phyloP scores from a whole-genome alignment of 2,329 filamentous ascomycete genomes.

The Aspergillus tamarii region DNA sequence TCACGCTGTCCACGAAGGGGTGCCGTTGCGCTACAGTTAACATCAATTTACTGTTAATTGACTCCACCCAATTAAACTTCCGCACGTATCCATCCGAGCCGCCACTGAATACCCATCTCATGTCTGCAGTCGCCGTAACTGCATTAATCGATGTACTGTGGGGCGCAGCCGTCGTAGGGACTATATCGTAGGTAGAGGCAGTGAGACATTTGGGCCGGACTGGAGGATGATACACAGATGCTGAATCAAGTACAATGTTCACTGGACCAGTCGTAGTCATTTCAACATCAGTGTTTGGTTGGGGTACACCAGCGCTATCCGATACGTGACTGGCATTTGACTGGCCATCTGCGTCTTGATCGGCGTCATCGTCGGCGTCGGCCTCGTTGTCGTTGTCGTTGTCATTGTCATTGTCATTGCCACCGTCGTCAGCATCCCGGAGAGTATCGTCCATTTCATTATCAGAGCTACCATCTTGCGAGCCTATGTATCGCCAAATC shows the following conservation, averaged over 20 bases:
- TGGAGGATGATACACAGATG: conserved; percentile 58
- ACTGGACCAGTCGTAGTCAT: conserved; percentile 51
- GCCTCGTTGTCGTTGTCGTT: conserved; percentile 45
- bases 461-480: conserved; percentile 53
- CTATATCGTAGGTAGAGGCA: conserved; percentile 86
- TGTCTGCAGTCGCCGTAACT: conserved; percentile 86
- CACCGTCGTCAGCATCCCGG: conserved; percentile 46
- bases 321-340: conserved; percentile 46
- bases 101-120: conserved; percentile 92
- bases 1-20: conserved; percentile 95
- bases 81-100: conserved; percentile 94
- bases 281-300: conserved; percentile 52
- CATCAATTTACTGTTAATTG: conserved; percentile 90
- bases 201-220: conserved; percentile 78
- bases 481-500: conserved; percentile 36
- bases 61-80: conserved; percentile 94
- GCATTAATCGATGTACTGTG: conserved; percentile 96
- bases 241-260: conserved; percentile 34
- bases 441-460: conserved; percentile 52
- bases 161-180: conserved; percentile 94
- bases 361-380: conserved; percentile 35
- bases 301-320: conserved; percentile 38
- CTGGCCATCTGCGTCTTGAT: conserved; percentile 42
- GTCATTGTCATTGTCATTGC: conserved; percentile 43
- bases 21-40: conserved; percentile 94